Conservation (phyloP, 768 basidiomycete genomes). For the Solioccasus polychromus region DNA sequence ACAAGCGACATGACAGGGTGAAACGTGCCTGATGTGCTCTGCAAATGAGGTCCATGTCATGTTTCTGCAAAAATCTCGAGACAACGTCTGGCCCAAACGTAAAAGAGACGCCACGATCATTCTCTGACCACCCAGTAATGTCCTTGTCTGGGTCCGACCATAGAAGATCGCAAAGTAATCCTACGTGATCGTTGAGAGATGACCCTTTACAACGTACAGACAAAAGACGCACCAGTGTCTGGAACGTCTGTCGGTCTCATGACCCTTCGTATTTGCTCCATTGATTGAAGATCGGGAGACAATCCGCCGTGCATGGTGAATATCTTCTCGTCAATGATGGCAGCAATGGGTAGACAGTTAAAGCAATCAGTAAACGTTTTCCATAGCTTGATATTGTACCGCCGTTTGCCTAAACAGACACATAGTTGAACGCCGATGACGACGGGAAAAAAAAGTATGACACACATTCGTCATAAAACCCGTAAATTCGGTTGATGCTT, state of each 20-base stretch:
- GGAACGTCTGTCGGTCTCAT: constrained; percentile 99
- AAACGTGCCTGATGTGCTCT: constrained; percentile 89
- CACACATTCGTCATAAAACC: constrained; percentile 99
- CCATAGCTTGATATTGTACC: constrained; percentile 99
- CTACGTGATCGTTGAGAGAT: constrained; percentile 37
- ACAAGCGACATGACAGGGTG: background rate
- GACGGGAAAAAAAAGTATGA: constrained; percentile 15
- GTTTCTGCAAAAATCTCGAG: constrained; percentile 96
- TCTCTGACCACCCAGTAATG: constrained; percentile 99
- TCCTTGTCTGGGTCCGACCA: constrained; percentile 99
- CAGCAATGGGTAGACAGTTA: constrained; percentile 98
- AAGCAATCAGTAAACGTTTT: constrained; percentile 99
- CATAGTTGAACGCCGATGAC: constrained; percentile 9
- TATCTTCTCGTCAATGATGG: constrained; percentile 99
- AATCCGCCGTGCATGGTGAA: constrained; percentile 99
- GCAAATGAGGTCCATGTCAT: constrained; percentile 99
- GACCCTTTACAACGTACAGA: background rate
- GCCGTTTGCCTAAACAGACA: constrained; percentile 79
- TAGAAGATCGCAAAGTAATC: constrained; percentile 90
- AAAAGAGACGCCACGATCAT: constrained; percentile 97
- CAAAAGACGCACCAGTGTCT: constrained; percentile 73
- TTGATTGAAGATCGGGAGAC: constrained; percentile 95
- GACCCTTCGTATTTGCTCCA: constrained; percentile 99
- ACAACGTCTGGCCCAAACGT: constrained; percentile 99
- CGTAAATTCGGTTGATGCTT: constrained; percentile 99